These are phyloP conservation scores for Knufia fluminis DNA, from an alignment of 2,329 filamentous ascomycete genomes.

Conservation along the genomic window DNA sequence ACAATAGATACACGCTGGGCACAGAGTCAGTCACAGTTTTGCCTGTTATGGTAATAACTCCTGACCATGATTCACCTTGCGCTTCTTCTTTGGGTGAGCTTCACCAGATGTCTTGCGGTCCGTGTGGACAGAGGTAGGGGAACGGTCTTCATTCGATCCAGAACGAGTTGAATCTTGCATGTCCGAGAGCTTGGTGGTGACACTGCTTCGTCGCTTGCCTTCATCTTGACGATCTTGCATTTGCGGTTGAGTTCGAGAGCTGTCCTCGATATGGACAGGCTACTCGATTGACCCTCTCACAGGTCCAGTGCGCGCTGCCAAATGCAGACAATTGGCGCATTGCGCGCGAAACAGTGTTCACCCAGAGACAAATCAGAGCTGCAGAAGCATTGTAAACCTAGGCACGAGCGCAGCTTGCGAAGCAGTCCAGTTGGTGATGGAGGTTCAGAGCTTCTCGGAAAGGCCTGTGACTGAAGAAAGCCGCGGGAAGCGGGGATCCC, in stretches of 20 bases:
- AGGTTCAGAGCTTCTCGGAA: neutral
- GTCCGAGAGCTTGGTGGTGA: constrained; percentile 13
- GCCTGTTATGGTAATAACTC: constrained; percentile 20
- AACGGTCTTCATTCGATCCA: constrained; percentile 16
- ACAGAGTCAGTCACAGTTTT: constrained; percentile 29
- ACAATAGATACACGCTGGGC: constrained; percentile 76
- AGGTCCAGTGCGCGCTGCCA: neutral
- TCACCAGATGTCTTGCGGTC: constrained; percentile 21
- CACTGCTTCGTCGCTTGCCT: constrained; percentile 18
- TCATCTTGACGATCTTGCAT: constrained; percentile 23
- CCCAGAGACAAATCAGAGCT: neutral
- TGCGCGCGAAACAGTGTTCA: neutral
- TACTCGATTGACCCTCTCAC: constrained; percentile 4
- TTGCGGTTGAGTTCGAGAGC: constrained; percentile 12
- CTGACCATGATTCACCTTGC: constrained; percentile 84
- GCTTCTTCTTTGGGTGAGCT: constrained; percentile 69
- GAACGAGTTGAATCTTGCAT: constrained; percentile 11
- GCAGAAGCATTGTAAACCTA: neutral
- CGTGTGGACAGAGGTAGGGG: constrained; percentile 15
- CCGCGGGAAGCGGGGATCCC: too few species aligned
- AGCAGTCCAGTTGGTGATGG: neutral
- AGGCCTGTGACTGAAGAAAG: neutral
- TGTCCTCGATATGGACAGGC: neutral
- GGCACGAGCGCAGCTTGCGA: neutral
- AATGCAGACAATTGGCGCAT: neutral